phyloP scores from a whole-genome alignment of 306 rosid genomes.

The Spatholobus suberectus region DNA sequence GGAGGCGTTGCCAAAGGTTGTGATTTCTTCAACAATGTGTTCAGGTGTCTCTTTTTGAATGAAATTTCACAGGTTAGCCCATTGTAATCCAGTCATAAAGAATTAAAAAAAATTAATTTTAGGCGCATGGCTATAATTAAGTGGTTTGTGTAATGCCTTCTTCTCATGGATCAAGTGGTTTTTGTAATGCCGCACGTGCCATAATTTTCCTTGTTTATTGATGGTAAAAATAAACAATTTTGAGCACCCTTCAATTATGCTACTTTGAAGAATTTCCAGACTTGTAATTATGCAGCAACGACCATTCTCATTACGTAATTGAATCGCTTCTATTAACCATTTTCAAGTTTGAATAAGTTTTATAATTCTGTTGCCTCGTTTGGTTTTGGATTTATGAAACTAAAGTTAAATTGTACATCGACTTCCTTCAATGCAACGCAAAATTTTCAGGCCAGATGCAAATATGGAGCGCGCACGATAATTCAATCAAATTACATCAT shows the following conservation, averaged over 20 bases:
- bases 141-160: not conserved
- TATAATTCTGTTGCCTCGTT: not conserved
- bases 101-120: not conserved
- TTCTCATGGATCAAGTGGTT: not conserved
- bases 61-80: constrained; percentile 73
- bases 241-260: not conserved
- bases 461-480: not conserved
- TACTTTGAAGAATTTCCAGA: not conserved
- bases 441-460: not conserved
- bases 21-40: constrained; percentile 79
- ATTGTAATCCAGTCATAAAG: constrained; percentile 41
- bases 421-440: not conserved
- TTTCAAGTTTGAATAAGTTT: not conserved
- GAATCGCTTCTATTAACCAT: not conserved
- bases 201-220: not conserved
- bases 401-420: not conserved
- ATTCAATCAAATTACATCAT: not conserved
- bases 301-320: not conserved
- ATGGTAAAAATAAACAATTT: not conserved
- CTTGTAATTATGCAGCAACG: not conserved
- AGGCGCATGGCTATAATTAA: not conserved
- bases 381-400: not conserved
- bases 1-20: constrained; percentile 57
- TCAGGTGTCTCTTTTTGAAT: constrained; percentile 82
- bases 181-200: not conserved